phyloP scores from a whole-genome alignment of 352 stramenopile species.

The Pythium rhizo-oryzae region DNA sequence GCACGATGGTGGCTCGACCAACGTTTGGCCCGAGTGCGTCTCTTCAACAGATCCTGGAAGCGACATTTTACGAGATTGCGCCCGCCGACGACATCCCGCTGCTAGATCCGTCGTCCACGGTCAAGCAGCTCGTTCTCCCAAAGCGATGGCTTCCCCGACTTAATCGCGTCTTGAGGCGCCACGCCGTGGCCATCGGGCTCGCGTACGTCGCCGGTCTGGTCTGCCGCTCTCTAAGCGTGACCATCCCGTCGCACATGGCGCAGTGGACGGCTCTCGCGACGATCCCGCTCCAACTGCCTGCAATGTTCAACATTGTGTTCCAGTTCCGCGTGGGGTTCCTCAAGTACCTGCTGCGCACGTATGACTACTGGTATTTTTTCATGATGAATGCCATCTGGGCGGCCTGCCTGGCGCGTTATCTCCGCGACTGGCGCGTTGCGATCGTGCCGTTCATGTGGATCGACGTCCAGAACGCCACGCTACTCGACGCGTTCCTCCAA shows the following conservation, averaged over 20 bases:
- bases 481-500: slow-evolving; percentile 24
- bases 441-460: slow-evolving; percentile 27
- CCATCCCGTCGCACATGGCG: not conserved
- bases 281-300: slow-evolving; percentile 16
- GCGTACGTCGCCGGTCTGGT: slow-evolving; percentile 17
- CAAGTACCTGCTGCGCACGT: slow-evolving; percentile 8
- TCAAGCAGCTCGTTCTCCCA: slow-evolving; percentile 16
- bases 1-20: too few species aligned
- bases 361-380: slow-evolving; percentile 31
- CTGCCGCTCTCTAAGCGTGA: slow-evolving; percentile 4
- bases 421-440: slow-evolving; percentile 13
- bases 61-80: slow-evolving; percentile 21
- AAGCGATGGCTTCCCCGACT: not conserved
- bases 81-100: slow-evolving; percentile 6
- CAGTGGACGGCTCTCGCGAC: slow-evolving; percentile 1
- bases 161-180: slow-evolving; percentile 12
- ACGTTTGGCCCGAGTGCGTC: too few species aligned
- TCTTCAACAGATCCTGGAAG: not conserved
- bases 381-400: slow-evolving; percentile 15
- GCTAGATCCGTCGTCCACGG: slow-evolving; percentile 7
- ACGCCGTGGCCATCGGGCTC: not conserved
- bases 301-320: slow-evolving; percentile 7
- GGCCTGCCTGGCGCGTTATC: slow-evolving; percentile 8
- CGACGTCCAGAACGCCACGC: slow-evolving; percentile 17
- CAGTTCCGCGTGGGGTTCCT: slow-evolving; percentile 20